These are phyloP conservation scores for Mortierella sp. DNA, from an alignment of 371 early-diverging fungal genomes.

Conservation along the genomic window DNA sequence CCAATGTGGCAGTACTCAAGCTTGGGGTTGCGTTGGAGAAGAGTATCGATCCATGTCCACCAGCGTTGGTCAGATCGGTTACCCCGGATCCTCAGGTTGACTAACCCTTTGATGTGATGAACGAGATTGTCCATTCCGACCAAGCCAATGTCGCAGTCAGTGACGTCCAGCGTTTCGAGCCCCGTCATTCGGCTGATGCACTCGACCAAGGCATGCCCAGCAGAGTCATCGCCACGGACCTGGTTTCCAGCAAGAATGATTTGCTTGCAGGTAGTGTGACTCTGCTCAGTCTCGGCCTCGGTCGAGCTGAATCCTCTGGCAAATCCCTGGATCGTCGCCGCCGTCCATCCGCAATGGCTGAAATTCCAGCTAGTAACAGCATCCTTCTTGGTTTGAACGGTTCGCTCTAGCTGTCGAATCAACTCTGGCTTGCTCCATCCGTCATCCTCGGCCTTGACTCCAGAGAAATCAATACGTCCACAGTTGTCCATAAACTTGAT, in stretches of 20 bases:
- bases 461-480: conserved; percentile 12
- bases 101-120: conserved; percentile 6
- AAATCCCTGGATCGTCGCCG: conserved; percentile 21
- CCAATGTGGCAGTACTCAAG: conserved; percentile 25
- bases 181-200: neutral
- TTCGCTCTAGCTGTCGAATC: conserved; percentile 23
- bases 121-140: conserved; percentile 26
- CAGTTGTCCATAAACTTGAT: conserved; percentile 23
- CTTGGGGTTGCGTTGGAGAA: conserved; percentile 23
- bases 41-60: conserved; percentile 49
- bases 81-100: conserved; percentile 25
- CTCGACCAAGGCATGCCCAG: conserved; percentile 19
- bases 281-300: neutral
- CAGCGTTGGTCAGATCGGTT: conserved; percentile 36
- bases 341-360: conserved; percentile 27
- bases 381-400: conserved; percentile 25
- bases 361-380: conserved; percentile 29
- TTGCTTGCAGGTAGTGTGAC: conserved; percentile 1
- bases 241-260: conserved; percentile 30
- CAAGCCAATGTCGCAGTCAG: conserved; percentile 34
- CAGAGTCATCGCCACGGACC: conserved; percentile 18
- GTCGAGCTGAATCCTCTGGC: conserved; percentile 19
- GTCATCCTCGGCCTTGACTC: conserved; percentile 17
- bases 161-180: conserved; percentile 26
- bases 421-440: conserved; percentile 35